These are phyloP conservation scores for Cubamyces lactineus DNA, from an alignment of 768 basidiomycete species.

Conservation along the genomic window DNA sequence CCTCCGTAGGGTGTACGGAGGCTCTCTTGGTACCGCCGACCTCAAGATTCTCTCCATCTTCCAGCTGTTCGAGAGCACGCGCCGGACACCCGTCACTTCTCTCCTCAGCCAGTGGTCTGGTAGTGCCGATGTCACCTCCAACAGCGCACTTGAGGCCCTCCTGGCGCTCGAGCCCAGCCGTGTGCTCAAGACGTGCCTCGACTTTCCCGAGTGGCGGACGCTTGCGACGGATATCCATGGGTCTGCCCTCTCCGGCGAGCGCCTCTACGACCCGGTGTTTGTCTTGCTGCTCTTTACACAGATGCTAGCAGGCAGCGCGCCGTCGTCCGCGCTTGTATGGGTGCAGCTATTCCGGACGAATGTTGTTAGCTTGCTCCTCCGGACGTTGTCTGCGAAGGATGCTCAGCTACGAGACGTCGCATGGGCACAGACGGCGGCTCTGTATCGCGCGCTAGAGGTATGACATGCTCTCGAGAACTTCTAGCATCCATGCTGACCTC, in stretches of 20 bases:
- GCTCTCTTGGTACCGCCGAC: conserved; percentile 69
- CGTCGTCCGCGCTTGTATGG: conserved; percentile 72
- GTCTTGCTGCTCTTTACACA: conserved; percentile 67
- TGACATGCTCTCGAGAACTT: conserved; percentile 27
- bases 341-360: conserved; percentile 86
- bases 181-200: conserved; percentile 71
- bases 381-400: conserved; percentile 71
- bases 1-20: conserved; percentile 72
- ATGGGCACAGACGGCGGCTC: conserved; percentile 58
- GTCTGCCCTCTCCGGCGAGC: conserved; percentile 31
- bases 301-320: conserved; percentile 61
- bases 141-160: conserved; percentile 63
- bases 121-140: conserved; percentile 45
- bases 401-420: conserved; percentile 61
- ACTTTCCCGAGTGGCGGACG: conserved; percentile 69
- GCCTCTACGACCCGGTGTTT: conserved; percentile 83
- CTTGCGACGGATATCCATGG: conserved; percentile 43
- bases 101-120: conserved; percentile 72
- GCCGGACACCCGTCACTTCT: conserved; percentile 63
- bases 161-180: conserved; percentile 67
- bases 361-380: conserved; percentile 70
- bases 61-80: conserved; percentile 74
- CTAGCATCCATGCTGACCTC: background rate
- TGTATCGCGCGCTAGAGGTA: conserved; percentile 69
- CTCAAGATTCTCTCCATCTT: conserved; percentile 72